phyloP scores from a whole-genome alignment of 768 basidiomycete species.

The Pulveroboletus sp. region DNA sequence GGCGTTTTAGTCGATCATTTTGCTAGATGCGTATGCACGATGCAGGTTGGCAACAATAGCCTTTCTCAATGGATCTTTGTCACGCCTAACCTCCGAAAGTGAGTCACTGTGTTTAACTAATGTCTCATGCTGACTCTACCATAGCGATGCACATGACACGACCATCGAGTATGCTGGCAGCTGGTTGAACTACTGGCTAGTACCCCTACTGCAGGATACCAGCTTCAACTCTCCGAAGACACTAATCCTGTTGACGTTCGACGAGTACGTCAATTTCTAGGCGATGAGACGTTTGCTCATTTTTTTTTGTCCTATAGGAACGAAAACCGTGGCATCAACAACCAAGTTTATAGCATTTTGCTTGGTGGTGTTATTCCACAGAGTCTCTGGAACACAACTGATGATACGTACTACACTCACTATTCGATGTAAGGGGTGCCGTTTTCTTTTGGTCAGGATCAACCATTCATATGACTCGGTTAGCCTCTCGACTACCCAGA shows the following conservation, averaged over 20 bases:
- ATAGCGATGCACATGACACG: constrained; percentile 61
- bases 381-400: constrained; percentile 39
- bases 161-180: constrained; percentile 40
- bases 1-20: neutral
- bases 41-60: constrained; percentile 32
- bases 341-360: constrained; percentile 43
- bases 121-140: neutral
- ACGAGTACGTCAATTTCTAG: constrained; percentile 42
- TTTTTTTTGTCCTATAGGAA: constrained; percentile 7
- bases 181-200: constrained; percentile 49
- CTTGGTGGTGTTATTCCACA: constrained; percentile 44
- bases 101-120: neutral
- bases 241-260: constrained; percentile 58
- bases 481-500: constrained; percentile 48
- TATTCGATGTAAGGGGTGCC: constrained; percentile 39
- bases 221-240: constrained; percentile 53
- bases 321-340: constrained; percentile 37
- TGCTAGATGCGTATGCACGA: neutral
- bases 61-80: constrained; percentile 60
- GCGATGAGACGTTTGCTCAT: neutral
- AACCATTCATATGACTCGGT: neutral
- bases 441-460: neutral
- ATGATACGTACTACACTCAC: constrained; percentile 56
- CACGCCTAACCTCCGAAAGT: constrained; percentile 51
- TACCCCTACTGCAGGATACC: constrained; percentile 44